Evolutionary conservation across 1,284 basidiomycete genomes (phyloP).

Genomic region (Leccinum pallidistipes): DNA sequence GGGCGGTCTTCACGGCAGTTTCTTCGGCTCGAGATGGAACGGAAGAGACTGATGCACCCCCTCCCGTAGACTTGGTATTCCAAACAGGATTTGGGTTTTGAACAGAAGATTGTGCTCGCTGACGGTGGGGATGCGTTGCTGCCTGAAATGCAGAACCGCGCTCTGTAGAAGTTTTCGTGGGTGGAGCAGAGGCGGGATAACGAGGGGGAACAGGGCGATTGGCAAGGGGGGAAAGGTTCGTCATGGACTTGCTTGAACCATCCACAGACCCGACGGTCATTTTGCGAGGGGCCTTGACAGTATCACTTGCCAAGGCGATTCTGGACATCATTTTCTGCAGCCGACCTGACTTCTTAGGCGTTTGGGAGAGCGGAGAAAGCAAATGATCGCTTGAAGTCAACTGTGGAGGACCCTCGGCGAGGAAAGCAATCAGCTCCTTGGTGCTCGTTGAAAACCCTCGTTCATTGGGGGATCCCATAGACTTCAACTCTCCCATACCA

Average conservation of each 20-base stretch:
- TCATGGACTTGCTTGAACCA: constrained; percentile 37
- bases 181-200: constrained; percentile 26
- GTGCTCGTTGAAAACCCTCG: constrained; percentile 47
- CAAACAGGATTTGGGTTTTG: constrained; percentile 36
- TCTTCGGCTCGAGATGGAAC: constrained; percentile 10
- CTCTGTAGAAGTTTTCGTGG: constrained; percentile 45
- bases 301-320: constrained; percentile 53
- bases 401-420: constrained; percentile 37
- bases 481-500: constrained; percentile 25
- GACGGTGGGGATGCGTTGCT: constrained; percentile 17
- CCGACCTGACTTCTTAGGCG: constrained; percentile 56
- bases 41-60: constrained; percentile 10
- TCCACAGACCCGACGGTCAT: constrained; percentile 26
- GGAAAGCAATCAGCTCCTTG: constrained; percentile 56
- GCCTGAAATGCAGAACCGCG: constrained; percentile 26
- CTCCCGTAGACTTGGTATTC: constrained; percentile 18
- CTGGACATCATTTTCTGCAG: constrained; percentile 79
- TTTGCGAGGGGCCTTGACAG: constrained; percentile 32
- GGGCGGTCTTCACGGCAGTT: neutral
- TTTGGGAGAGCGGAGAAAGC: constrained; percentile 40
- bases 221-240: constrained; percentile 48
- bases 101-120: constrained; percentile 29
- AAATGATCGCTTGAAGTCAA: constrained; percentile 29
- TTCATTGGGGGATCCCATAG: constrained; percentile 30
- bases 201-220: constrained; percentile 60